Evolutionary conservation across 768 basidiomycete genomes (phyloP).

Genomic region (Steccherinum ochraceum): DNA sequence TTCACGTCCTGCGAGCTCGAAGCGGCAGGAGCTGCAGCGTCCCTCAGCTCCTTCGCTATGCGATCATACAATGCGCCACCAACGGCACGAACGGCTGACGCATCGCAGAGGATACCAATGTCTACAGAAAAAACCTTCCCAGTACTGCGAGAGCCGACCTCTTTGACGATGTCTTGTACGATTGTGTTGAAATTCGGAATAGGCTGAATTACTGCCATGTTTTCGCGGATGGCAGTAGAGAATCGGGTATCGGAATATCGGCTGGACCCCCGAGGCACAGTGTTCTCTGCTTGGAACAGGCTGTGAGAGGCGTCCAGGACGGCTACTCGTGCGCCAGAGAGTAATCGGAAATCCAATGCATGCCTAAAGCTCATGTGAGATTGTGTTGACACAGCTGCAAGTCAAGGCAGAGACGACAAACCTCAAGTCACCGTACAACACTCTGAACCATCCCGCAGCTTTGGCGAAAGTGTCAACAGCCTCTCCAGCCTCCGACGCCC

Average conservation of each 20-base stretch:
- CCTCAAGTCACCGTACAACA: conserved; percentile 66
- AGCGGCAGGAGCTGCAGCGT: no score
- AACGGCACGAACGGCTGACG: neutral
- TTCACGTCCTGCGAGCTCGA: no score
- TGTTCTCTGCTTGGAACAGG: conserved; percentile 29
- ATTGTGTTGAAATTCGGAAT: conserved; percentile 56
- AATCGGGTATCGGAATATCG: neutral
- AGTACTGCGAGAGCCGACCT: conserved; percentile 26
- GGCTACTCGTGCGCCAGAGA: conserved; percentile 57
- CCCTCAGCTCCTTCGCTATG: neutral
- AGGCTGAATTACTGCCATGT: conserved; percentile 39
- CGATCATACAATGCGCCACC: neutral
- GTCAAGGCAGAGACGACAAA: conserved; percentile 23
- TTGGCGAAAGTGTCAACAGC: conserved; percentile 68
- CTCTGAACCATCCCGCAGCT: conserved; percentile 76
- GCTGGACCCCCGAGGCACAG: neutral
- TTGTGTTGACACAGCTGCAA: no score
- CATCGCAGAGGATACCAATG: conserved; percentile 57
- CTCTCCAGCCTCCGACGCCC: conserved; percentile 22
- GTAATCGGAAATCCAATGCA: conserved; percentile 74
- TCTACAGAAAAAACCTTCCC: conserved; percentile 45
- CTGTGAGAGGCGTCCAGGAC: conserved; percentile 73
- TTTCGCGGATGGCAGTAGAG: conserved; percentile 6
- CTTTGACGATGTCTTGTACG: conserved; percentile 42
- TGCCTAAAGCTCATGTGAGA: conserved; percentile 36